phyloP scores from a whole-genome alignment of 2,329 filamentous ascomycete species.

The Trichophyton benhamiae region DNA sequence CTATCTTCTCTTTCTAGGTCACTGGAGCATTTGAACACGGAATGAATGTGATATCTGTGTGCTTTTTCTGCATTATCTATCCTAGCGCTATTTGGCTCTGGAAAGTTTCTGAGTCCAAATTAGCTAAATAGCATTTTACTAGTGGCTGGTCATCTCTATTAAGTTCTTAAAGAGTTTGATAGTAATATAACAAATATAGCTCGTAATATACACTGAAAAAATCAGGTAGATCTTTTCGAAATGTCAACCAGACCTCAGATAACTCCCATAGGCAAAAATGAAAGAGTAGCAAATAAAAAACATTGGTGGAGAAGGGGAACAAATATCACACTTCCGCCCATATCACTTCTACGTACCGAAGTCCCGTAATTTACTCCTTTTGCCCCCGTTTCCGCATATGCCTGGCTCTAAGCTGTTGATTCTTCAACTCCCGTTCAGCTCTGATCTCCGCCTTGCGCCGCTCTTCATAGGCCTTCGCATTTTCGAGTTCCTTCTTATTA shows the following conservation, averaged over 20 bases:
- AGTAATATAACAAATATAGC: neutral
- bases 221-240: neutral
- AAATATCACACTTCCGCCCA: neutral
- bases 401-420: conserved; percentile 12
- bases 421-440: conserved; percentile 25
- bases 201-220: conserved; percentile 4
- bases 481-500: conserved; percentile 23
- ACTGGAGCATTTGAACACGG: neutral
- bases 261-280: neutral
- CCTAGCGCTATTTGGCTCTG: neutral
- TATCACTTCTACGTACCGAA: neutral
- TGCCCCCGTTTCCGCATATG: conserved; percentile 7
- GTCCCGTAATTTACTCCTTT: neutral
- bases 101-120: neutral
- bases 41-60: neutral
- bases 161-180: neutral
- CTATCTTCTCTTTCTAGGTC: neutral
- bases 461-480: conserved; percentile 22
- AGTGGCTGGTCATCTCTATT: neutral
- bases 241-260: conserved; percentile 1
- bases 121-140: neutral
- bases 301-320: neutral
- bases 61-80: neutral
- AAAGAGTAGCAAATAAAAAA: neutral
- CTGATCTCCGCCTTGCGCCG: conserved; percentile 19